Base-by-base conservation (phyloP, 2,329 filamentous ascomycete species). In the Ceratocystis lukuohia region DNA sequence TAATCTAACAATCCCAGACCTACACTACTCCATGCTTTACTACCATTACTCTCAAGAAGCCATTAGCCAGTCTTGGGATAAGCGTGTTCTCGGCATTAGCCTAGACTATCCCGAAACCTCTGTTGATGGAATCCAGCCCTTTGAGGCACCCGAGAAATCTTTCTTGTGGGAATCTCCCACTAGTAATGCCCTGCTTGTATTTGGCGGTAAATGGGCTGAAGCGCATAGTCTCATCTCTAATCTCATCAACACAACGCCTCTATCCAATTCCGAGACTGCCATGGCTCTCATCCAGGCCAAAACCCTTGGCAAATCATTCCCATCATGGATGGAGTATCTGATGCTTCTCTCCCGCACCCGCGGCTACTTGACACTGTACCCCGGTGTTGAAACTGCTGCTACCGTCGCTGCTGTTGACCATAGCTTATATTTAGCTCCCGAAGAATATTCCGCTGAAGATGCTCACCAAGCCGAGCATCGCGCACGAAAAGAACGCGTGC, bases 161-260 rank as follows among this genome's bases (percentile, higher is more conserved):
- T 95, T 96, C 71, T 78, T 96, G 7, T 96, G 91, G 87, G 88
- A 96, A 75, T 84, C 86, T 1, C 92, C 93, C 4, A 88, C 86
- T 70, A 89, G 87, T 72, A 88, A 94, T 69, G 92, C 93, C 0
- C 84, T 86, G 10, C 79, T 99, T 8, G 87, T 93, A 73, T 85
- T 94, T 66, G 91, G 92, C 56, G 84, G 91, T 61, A 91, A 88
- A 72, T 99, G 94, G 94, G 77, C 83, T 12, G 89, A 96, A 70
- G 81, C 96, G 8, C 91, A 96, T 73, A 82, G 85, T 10, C 94
- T 95, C 71, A 81, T 95, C 1, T 83, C 88, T 10, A 80, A 82
- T 61, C 79, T 86, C 5, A 74, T 75, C 45, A 61, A 68, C 20
- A 70, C 70, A 7, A 65, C 53, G 10, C 65, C 70, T 0, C 71